Percentiles rank a stretch among this genome's conserved stretches.
Conservation (phyloP, 192 early-diverging fungal genomes). For the Blastocladiella britannica region DNA sequence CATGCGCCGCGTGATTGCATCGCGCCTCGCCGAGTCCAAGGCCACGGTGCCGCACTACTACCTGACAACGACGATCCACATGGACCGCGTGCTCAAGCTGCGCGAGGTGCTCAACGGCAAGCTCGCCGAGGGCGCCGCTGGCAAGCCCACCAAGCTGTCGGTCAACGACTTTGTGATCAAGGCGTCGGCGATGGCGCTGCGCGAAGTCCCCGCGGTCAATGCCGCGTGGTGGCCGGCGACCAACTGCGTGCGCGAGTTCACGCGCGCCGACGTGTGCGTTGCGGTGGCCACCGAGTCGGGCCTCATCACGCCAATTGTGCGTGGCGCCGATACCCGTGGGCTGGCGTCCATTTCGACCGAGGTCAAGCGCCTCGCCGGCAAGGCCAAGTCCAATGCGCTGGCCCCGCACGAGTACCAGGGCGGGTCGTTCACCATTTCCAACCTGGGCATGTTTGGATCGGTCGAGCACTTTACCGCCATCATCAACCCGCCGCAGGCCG, state of each 20-base stretch:
- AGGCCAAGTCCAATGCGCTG: slow-evolving; percentile 72
- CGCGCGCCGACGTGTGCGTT: slow-evolving; percentile 76
- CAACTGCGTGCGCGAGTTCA: slow-evolving; percentile 71
- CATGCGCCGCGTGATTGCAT: slow-evolving; percentile 64
- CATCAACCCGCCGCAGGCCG: slow-evolving; percentile 86
- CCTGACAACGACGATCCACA: slow-evolving; percentile 9
- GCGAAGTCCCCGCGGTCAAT: slow-evolving; percentile 87
- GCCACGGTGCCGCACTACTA: slow-evolving; percentile 53
- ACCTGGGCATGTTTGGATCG: slow-evolving; percentile 85
- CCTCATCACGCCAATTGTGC: slow-evolving; percentile 88
- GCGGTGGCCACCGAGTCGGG: slow-evolving; percentile 88
- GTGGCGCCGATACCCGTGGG: slow-evolving; percentile 61
- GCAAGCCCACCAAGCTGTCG: slow-evolving; percentile 93
- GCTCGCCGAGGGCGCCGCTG: slow-evolving; percentile 49
- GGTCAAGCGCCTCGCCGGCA: slow-evolving; percentile 62
- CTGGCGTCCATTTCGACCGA: slow-evolving; percentile 63
- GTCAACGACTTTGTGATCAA: slow-evolving; percentile 98
- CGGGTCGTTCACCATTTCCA: slow-evolving; percentile 93
- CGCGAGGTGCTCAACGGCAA: slow-evolving; percentile 71
- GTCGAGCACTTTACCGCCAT: slow-evolving; percentile 90
- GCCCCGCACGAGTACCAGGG: slow-evolving; percentile 93
- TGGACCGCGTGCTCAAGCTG: slow-evolving; percentile 16
- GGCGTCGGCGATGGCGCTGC: slow-evolving; percentile 68
- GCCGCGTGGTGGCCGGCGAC: slow-evolving; percentile 45
- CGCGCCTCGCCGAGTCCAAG: slow-evolving; percentile 56